phyloP scores from a whole-genome alignment of 2,329 filamentous ascomycete species.

The Aspergillus vadensis region DNA sequence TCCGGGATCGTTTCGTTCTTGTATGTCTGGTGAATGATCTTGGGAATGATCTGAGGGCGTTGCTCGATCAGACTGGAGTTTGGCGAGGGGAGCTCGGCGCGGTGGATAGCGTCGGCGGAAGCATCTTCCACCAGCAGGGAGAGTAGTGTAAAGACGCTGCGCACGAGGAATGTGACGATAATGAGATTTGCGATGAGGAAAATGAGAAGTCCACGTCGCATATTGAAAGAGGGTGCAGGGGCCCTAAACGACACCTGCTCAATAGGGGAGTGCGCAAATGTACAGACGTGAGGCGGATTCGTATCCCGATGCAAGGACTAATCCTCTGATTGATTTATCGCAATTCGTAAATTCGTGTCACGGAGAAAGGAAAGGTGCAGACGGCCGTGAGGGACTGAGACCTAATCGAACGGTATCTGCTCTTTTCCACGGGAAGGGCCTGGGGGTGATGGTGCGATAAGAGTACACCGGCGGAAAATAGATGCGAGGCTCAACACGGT shows the following conservation, averaged over 20 bases:
- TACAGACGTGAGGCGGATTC: neutral
- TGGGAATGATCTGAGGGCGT: constrained; percentile 66
- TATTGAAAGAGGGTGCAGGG: constrained; percentile 38
- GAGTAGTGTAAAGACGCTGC: constrained; percentile 70
- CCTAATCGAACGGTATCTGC: constrained; percentile 2
- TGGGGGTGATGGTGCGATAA: neutral
- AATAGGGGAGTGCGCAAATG: neutral
- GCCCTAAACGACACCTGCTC: constrained; percentile 9
- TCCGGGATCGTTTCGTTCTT: constrained; percentile 68
- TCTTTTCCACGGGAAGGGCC: neutral
- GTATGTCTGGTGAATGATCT: constrained; percentile 78
- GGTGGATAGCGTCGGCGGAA: constrained; percentile 65
- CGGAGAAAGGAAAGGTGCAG: neutral
- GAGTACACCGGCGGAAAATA: constrained; percentile 4
- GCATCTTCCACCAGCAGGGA: constrained; percentile 70
- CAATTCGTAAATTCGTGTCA: constrained; percentile 14
- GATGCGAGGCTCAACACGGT: neutral
- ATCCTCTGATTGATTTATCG: constrained; percentile 7
- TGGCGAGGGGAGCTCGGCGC: constrained; percentile 65
- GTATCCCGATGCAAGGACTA: neutral
- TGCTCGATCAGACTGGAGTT: constrained; percentile 62
- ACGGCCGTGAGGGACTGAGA: neutral
- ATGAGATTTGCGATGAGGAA: constrained; percentile 67
- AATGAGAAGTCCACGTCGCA: constrained; percentile 63
- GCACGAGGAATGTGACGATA: constrained; percentile 65